Evolutionary conservation across 2,329 filamentous ascomycete species (phyloP).

Genomic region (Emmonsiellopsis sp.): DNA sequence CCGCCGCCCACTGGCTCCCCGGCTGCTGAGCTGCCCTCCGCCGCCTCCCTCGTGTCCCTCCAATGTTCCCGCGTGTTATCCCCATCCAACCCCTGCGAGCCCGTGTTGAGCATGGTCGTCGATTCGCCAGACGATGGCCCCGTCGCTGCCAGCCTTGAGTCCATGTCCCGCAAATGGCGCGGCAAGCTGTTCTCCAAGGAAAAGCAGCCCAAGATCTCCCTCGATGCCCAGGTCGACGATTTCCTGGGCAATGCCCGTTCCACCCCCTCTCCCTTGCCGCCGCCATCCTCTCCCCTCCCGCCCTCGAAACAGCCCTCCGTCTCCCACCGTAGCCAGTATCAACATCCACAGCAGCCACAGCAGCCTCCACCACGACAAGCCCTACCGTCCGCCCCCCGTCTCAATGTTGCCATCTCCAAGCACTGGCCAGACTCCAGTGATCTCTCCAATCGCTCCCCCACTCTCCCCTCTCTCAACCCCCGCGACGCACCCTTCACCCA

Average conservation of each 20-base stretch:
- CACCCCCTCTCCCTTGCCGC: slow-evolving; percentile 11
- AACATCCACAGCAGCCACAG: not conserved
- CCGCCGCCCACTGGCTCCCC: not conserved
- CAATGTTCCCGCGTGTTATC: slow-evolving; percentile 1
- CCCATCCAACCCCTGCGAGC: not conserved
- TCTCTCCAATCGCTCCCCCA: slow-evolving; percentile 10
- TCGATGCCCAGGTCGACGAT: slow-evolving; percentile 43
- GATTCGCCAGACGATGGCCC: slow-evolving; percentile 7
- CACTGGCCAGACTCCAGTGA: slow-evolving; percentile 25
- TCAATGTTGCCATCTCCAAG: slow-evolving; percentile 25
- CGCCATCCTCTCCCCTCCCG: slow-evolving; percentile 2
- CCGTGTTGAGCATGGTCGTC: slow-evolving; percentile 9
- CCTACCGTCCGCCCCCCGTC: slow-evolving; percentile 20
- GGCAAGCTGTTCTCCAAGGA: slow-evolving; percentile 41
- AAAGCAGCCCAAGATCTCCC: slow-evolving; percentile 23
- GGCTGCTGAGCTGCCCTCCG: not conserved
- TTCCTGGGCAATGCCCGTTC: slow-evolving; percentile 48
- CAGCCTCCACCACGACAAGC: slow-evolving; percentile 9
- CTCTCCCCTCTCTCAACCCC: slow-evolving; percentile 10
- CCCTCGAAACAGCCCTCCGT: not conserved
- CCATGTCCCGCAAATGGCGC: slow-evolving; percentile 32
- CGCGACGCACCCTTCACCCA: slow-evolving; percentile 9
- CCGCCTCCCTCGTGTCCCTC: not conserved
- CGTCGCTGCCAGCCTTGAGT: slow-evolving; percentile 4
- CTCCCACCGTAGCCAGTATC: slow-evolving; percentile 8